phyloP scores from a whole-genome alignment of 805 yeast genomes.

The Candida taoyuanica region DNA sequence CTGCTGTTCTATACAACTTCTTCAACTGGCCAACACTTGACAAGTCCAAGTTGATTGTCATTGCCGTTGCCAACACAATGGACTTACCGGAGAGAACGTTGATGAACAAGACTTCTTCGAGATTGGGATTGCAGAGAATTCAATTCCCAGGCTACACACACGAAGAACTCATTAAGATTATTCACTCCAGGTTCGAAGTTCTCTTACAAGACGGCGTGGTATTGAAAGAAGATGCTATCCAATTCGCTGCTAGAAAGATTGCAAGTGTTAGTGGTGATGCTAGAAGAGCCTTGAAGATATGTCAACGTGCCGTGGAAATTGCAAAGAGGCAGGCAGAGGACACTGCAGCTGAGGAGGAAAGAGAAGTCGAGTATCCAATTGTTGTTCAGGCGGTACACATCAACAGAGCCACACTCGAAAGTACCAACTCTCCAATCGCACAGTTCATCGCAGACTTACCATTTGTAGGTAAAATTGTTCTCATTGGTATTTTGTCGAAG shows the following conservation, averaged over 20 bases:
- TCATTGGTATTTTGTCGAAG: slow-evolving; percentile 63
- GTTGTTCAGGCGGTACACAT: slow-evolving; percentile 70
- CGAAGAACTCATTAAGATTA: slow-evolving; percentile 70
- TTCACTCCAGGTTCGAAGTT: slow-evolving; percentile 60
- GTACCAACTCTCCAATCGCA: slow-evolving; percentile 69
- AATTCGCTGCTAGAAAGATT: slow-evolving; percentile 88
- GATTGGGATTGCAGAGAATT: slow-evolving; percentile 83
- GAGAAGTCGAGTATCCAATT: slow-evolving; percentile 15
- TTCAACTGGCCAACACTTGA: slow-evolving; percentile 95
- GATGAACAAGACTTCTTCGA: slow-evolving; percentile 83
- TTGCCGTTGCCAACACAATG: slow-evolving; percentile 97
- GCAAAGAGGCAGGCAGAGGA: slow-evolving; percentile 36
- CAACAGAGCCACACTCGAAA: slow-evolving; percentile 72
- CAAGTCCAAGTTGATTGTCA: slow-evolving; percentile 73
- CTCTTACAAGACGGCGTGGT: slow-evolving; percentile 33
- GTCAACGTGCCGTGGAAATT: slow-evolving; percentile 84
- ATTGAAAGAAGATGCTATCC: slow-evolving; percentile 69
- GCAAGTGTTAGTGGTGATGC: slow-evolving; percentile 98
- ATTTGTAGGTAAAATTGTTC: slow-evolving; percentile 62
- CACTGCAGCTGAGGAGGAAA: slow-evolving; percentile 23
- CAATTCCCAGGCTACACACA: slow-evolving; percentile 87
- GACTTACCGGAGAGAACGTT: slow-evolving; percentile 88
- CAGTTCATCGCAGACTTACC: slow-evolving; percentile 56
- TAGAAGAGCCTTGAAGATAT: slow-evolving; percentile 81
- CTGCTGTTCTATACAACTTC: slow-evolving; percentile 87